Evolutionary conservation across 208 protist species (phyloP).

Genomic region (Histomonas meleagridis): DNA sequence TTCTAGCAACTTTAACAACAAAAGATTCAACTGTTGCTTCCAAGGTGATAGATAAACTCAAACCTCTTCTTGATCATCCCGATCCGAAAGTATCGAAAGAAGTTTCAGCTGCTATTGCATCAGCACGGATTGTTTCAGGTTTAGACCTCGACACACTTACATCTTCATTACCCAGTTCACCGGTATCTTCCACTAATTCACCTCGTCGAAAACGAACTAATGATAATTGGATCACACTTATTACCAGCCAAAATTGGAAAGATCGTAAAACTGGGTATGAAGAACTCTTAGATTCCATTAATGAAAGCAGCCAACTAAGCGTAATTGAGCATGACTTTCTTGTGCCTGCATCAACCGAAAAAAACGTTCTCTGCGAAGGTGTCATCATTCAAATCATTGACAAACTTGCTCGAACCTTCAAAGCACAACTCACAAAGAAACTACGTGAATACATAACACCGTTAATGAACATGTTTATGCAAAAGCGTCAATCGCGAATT

Average conservation of each 20-base stretch:
- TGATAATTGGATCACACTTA: neutral
- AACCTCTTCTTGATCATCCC: neutral
- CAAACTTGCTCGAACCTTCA: neutral
- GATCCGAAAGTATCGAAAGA: neutral
- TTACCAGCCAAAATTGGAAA: neutral
- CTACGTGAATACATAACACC: neutral
- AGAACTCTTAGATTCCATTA: neutral
- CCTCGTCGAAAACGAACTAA: neutral
- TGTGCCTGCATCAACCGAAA: neutral
- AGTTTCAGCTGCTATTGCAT: neutral
- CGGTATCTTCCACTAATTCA: neutral
- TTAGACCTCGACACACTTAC: neutral
- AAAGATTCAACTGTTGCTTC: neutral
- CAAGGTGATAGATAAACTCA: neutral
- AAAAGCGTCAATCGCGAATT: constrained; percentile 7
- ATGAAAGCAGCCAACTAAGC: neutral
- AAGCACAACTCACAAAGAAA: neutral
- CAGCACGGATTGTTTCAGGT: neutral
- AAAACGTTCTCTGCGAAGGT: neutral
- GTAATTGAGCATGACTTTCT: neutral
- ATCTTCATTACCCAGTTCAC: neutral
- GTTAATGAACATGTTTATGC: neutral
- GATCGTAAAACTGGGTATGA: constrained; percentile 25
- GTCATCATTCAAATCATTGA: constrained; percentile 9
- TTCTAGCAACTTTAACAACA: neutral